Base-by-base conservation (phyloP, 768 basidiomycete species). In the Pleurotus giganteus region DNA sequence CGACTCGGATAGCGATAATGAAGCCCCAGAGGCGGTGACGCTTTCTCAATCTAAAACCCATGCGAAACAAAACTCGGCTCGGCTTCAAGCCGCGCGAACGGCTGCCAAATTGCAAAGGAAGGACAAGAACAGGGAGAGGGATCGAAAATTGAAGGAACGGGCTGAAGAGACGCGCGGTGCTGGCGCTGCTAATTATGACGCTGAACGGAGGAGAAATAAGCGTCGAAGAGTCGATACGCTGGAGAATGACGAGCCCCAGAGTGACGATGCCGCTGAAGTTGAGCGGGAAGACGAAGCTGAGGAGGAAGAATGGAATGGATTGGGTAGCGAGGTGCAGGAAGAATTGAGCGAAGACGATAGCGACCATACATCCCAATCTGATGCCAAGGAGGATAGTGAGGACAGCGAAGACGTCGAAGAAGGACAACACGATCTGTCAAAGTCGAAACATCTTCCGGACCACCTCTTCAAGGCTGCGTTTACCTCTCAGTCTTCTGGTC, bases 401-500 rank as follows among this genome's bases (percentile, higher is more conserved):
- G 61, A 62, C 12, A 63, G 64, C 2, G 65, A 62, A 61, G 65
- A 66, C 37, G 62, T 24, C 55, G 62, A 36, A 19, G 19, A 43
- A 55, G n/a, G 53, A 36, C 51, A 64, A 58, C 23, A 37, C 15
- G 31, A 37, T 21, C 34, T 15, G 36, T 50, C 2, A 29, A 11
- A 41, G 12, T 28, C 72, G 3, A 71, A 80, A 44, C 81, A 86
- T 65, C 82, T 88, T 26, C 83, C 85, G 1, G 86, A 88, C 61
- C 80, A 85, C 57, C 71, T 88, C 17, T 89, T 88, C 65, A 60
- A 70, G 0, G 73, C 82, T 56, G 85, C 84, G 0, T 82, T 85
- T 58, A 62, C 74, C 3, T 70, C 78, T 1, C 68, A 65, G 36
- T 45, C 57, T 4, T 51, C 55, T 2, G 57, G 61, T 62, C 58